Conservation (phyloP, 208 protist genomes). For the Acanthamoeba castellanii region DNA sequence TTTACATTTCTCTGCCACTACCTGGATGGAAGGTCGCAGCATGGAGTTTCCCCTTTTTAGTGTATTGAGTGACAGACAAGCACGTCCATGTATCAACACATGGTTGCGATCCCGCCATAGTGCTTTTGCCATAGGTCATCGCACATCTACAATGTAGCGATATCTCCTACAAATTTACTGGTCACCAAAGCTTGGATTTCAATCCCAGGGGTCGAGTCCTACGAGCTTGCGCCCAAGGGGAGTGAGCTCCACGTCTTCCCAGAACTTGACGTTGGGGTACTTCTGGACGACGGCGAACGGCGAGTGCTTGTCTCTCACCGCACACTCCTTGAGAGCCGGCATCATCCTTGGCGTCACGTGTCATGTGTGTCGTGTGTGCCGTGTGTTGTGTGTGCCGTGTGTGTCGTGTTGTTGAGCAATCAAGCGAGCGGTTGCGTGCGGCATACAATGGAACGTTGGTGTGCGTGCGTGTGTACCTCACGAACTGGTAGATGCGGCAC, state of each 20-base stretch:
- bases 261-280: constrained; percentile 5
- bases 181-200: too few species aligned
- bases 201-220: constrained; percentile 32
- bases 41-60: too few species aligned
- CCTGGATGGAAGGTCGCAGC: too few species aligned
- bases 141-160: too few species aligned
- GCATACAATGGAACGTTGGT: not conserved
- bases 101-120: too few species aligned
- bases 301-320: not conserved
- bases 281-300: not conserved
- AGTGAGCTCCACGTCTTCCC: not conserved
- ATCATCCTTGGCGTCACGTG: not conserved
- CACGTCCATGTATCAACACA: too few species aligned
- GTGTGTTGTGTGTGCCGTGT: not conserved
- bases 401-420: not conserved
- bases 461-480: not conserved
- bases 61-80: too few species aligned
- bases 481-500: constrained; percentile 47
- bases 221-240: constrained; percentile 21
- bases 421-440: not conserved
- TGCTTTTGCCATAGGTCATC: too few species aligned
- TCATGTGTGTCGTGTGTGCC: too few species aligned
- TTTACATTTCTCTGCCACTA: too few species aligned
- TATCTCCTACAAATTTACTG: too few species aligned
- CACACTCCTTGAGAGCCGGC: constrained; percentile 36